These are phyloP conservation scores for Atalantia buxifolia DNA, from an alignment of 345 rosid genomes.

Conservation along the genomic window DNA sequence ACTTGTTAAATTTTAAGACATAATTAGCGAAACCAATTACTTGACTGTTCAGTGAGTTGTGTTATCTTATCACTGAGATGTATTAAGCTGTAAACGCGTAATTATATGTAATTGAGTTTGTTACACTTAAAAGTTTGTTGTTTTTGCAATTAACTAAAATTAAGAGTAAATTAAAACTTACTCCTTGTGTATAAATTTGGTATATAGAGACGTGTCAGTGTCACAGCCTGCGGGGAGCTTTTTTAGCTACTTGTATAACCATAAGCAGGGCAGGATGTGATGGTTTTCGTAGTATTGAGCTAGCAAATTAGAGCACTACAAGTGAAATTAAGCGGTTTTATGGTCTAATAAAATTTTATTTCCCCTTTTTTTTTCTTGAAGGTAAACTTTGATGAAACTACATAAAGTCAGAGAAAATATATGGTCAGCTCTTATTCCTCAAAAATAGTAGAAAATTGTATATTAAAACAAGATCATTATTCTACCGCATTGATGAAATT, in stretches of 20 bases:
- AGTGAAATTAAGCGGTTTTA: too few relatives aligned
- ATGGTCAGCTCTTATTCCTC: too few relatives aligned
- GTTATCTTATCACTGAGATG: background rate
- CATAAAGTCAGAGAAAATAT: too few relatives aligned
- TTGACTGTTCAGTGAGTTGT: constrained; percentile 9
- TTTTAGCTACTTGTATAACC: background rate
- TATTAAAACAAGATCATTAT: too few relatives aligned
- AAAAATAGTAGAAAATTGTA: too few relatives aligned
- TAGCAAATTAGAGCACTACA: too few relatives aligned
- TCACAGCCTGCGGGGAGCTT: background rate
- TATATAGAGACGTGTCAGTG: background rate
- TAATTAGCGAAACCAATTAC: constrained; percentile 1
- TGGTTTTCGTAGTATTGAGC: too few relatives aligned
- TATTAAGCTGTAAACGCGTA: constrained; percentile 25
- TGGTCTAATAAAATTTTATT: too few relatives aligned
- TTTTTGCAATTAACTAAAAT: background rate
- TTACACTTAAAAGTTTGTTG: background rate
- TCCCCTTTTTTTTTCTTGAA: too few relatives aligned
- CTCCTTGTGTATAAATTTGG: background rate
- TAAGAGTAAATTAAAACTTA: background rate
- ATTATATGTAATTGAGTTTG: background rate
- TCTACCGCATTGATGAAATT: too few relatives aligned
- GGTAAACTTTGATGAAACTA: too few relatives aligned
- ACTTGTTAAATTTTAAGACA: background rate
- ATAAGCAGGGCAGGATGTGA: too few relatives aligned